Evolutionary conservation across 1,284 basidiomycete genomes (phyloP).

Genomic region (Heterobasidion occidentale): DNA sequence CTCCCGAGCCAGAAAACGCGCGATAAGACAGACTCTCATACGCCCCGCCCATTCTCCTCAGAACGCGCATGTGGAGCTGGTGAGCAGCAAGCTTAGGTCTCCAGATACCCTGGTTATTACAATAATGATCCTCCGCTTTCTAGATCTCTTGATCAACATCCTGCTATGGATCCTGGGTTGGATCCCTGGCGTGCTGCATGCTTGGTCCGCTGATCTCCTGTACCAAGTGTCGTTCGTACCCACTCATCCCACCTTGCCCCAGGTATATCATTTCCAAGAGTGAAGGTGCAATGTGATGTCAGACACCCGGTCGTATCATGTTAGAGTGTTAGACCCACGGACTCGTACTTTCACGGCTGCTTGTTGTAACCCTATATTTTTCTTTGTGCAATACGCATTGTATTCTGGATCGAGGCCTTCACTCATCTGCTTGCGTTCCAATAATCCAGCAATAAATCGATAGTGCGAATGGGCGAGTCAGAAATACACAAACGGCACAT

Average conservation of each 20-base stretch:
- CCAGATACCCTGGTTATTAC: not conserved
- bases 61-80: constrained; percentile 34
- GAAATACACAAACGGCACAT: not conserved
- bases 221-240: not conserved
- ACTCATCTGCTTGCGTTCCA: no score
- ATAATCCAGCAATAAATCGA: no score
- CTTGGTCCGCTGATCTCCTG: constrained; percentile 29
- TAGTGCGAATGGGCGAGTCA: no score
- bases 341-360: no score
- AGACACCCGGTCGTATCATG: no score
- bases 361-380: no score
- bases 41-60: constrained; percentile 11
- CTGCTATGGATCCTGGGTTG: constrained; percentile 44
- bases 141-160: constrained; percentile 52
- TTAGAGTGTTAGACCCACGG: no score
- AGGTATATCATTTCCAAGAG: constrained; percentile 38
- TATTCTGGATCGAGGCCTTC: no score
- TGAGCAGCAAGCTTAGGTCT: constrained; percentile 10
- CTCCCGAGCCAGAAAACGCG: not conserved
- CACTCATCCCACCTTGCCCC: not conserved
- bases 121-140: not conserved
- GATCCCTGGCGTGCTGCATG: constrained; percentile 52
- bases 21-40: not conserved
- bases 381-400: no score
- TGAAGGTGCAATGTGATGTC: constrained; percentile 14